Conservation (phyloP, 495 filamentous ascomycete genomes). For the Lindgomyces ingoldianus region DNA sequence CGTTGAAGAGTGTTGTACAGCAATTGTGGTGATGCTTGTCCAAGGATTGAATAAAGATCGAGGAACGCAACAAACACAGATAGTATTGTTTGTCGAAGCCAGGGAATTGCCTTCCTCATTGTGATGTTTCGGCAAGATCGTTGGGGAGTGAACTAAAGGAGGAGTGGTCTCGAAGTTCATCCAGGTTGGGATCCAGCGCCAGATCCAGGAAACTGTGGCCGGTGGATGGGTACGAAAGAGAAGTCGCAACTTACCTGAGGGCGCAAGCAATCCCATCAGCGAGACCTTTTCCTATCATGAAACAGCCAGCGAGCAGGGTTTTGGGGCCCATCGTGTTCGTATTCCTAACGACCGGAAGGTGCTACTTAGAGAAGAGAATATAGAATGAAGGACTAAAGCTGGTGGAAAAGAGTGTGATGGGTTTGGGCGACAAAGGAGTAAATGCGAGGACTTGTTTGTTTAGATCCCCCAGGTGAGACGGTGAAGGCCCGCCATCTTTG, state of each 20-base stretch:
- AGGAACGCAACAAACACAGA: background rate
- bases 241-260: background rate
- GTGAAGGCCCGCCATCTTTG: background rate
- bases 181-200: too few species aligned
- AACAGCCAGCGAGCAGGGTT: background rate
- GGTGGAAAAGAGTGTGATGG: background rate
- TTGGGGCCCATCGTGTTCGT: too few species aligned
- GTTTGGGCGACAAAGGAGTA: background rate
- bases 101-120: too few species aligned
- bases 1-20: background rate
- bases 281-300: background rate
- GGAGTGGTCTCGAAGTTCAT: too few species aligned
- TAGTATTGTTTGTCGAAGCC: too few species aligned
- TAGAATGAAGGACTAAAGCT: background rate
- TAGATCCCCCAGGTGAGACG: background rate
- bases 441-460: background rate
- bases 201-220: background rate
- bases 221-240: background rate
- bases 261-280: background rate
- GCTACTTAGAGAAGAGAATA: background rate
- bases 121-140: too few species aligned
- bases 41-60: background rate
- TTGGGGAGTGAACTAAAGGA: too few species aligned
- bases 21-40: background rate
- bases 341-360: too few species aligned